Conservation (phyloP, 176 grass and related monocot genomes). For the bread wheat (Triticum aestivum) region DNA sequence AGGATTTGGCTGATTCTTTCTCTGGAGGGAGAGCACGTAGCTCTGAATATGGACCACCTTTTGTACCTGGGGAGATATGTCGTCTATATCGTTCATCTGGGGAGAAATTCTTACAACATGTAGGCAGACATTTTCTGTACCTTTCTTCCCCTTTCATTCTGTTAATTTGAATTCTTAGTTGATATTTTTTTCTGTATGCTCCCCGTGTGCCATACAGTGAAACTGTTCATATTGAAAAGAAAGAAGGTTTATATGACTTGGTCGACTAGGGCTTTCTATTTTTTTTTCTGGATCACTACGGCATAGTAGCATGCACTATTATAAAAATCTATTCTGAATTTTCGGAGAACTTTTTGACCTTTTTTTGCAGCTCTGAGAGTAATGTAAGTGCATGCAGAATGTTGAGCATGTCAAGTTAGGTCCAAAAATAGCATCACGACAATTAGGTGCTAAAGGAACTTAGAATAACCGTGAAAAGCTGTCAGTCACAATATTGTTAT, state of each 20-base stretch:
- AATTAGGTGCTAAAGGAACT: conserved; percentile 1
- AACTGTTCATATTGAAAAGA: conserved; percentile 11
- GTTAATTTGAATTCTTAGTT: not conserved
- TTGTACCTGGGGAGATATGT: conserved; percentile 97
- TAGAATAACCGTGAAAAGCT: conserved; percentile 10
- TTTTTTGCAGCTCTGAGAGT: not conserved
- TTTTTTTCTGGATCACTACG: not conserved
- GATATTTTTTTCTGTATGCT: conserved; percentile 16
- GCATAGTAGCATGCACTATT: not conserved
- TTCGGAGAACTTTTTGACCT: not conserved
- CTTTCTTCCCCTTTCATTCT: conserved; percentile 32
- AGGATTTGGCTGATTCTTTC: conserved; percentile 94
- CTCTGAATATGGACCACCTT: conserved; percentile 87
- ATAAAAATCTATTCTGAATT: not conserved
- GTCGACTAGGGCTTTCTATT: conserved; percentile 10
- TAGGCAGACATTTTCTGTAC: conserved; percentile 40
- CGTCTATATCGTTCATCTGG: conserved; percentile 88
- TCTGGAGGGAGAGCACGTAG: conserved; percentile 76
- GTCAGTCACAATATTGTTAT: not conserved
- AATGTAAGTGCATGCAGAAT: conserved; percentile 22
- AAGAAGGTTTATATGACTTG: not conserved
- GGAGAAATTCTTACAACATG: conserved; percentile 88
- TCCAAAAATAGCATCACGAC: conserved; percentile 1
- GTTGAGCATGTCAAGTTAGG: not conserved
- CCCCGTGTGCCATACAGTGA: not conserved